Base-by-base conservation (phyloP, 441 rosid genomes). In the Bruguiera hainesii region DNA sequence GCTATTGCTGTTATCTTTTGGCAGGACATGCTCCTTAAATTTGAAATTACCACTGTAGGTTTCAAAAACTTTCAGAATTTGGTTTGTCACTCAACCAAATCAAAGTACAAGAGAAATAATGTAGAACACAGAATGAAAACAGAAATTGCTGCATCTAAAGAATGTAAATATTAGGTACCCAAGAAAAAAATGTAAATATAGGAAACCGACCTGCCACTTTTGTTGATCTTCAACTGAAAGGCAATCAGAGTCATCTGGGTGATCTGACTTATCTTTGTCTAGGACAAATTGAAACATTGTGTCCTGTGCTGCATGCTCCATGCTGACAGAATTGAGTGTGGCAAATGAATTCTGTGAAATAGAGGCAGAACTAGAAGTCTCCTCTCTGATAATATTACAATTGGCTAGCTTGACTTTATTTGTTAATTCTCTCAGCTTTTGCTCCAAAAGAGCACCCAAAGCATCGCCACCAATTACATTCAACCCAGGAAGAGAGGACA, bases 381-480 rank as follows among this genome's bases (percentile, higher is more conserved):
- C 83, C 53, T 87, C 89, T 75, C 69, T 73, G 74, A 86, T 75
- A 70, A 74, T 72, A 70, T 84, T 74, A 74, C 82, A 80, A 26
- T 77, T 63, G 63, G 92, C 79, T 63, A 86, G 79, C 75, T 91
- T 91, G 16, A 90, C 67, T 81, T 83, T 86, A 66, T 80, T 71
- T 26, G 94, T 74, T 73, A 90, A 70, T 76, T 95, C 98, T 67
- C 73, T 78, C 51, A 92, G 85, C 81, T 95, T 95, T 67, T 88
- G 83, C 52, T 88, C 97, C 88, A 95, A 71, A 73, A 95, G 86
- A 75, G 69, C 61, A 64, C 87, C 86, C 73, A 87, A 69, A 67
- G 88, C 77, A 77, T 85, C 89, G 61, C 85, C 73, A 33, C 77
- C 83, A 25, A 85, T 80, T 26, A 71, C 66, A 73, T 75, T 85